Evolutionary conservation across 208 protist species (phyloP), one percentile per base, ranked within the genome.

Genomic region (Phytomonas francai): DNA sequence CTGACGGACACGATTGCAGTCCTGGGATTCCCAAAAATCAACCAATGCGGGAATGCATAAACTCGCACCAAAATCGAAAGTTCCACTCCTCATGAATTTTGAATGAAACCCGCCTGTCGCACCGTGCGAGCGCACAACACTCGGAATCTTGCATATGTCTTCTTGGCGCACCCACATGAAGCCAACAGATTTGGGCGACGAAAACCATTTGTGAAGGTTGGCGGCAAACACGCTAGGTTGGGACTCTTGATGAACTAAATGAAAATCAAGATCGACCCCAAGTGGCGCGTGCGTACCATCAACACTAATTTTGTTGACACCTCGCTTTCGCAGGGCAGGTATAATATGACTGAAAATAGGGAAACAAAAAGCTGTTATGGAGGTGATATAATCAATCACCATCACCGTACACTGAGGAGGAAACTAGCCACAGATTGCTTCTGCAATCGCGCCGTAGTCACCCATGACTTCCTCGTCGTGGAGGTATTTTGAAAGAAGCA

Each of bases 201-300:
- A 94, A 63, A 94, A 87, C 91, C 93, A 97, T 74, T 97, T 97
- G 81, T 97, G 93, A 32, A 91, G 73, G 66, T 96, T 97, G 7
- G 84, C 88, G 19, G 92, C 79, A 76, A 90, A 96, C 6, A 91
- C 69, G 45, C 77, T 94, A 8, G 84, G 89, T 73, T 84, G 80
- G 32, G 70, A 73, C 67, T 83, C 72, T 3, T 58, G 33, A 4
- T 74, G 76, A 19, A 96, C 76, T 1, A 74, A 63, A 49, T 78
- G 76, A 68, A 95, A 93, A 61, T 93, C 72, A 19, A 96, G 75
- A 51, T 84, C 79, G 12, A 92, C 39, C 68, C 92, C 88, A 36
- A 94, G 69, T 31, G 86, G 87, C 12, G 84, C 81, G 73, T 97
- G 93, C 19, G 93, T 91, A 33, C 91, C 93, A 65, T 97, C 93